These are phyloP conservation scores for Blastomyces parvus DNA, from an alignment of 2,329 filamentous ascomycete species.

Conservation along the genomic window DNA sequence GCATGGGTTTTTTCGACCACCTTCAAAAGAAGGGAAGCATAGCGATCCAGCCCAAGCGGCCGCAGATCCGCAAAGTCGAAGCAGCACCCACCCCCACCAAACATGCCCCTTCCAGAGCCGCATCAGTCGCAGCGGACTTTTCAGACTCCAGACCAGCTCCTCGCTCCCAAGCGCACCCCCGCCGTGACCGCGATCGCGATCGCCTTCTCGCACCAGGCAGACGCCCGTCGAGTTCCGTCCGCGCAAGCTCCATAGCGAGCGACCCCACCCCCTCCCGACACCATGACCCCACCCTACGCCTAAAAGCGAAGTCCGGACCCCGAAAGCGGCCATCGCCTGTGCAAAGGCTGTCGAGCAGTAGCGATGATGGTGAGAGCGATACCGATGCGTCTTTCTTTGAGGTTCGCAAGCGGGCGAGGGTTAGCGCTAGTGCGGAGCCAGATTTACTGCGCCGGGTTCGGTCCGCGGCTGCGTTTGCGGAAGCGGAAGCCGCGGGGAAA, in stretches of 20 bases:
- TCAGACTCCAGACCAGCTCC: conserved; percentile 12
- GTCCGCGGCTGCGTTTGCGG: conserved; percentile 38
- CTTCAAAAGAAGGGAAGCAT: conserved; percentile 37
- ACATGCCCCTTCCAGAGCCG: conserved; percentile 21
- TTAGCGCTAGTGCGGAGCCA: conserved; percentile 34
- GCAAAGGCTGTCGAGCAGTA: conserved; percentile 32
- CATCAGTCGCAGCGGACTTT: conserved; percentile 22
- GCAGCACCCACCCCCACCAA: conserved; percentile 16
- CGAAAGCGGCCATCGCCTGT: conserved; percentile 34
- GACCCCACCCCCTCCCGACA: conserved; percentile 5
- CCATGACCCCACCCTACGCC: neutral
- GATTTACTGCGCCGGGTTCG: conserved; percentile 38
- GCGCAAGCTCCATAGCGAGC: neutral
- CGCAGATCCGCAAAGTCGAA: conserved; percentile 36
- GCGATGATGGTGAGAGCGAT: conserved; percentile 35
- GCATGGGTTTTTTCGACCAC: conserved; percentile 39
- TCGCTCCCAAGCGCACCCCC: neutral
- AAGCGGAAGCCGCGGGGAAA: conserved; percentile 30
- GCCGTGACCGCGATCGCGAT: conserved; percentile 2
- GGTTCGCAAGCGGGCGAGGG: conserved; percentile 35
- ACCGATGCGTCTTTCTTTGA: conserved; percentile 28
- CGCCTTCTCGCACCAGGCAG: neutral
- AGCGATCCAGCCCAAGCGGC: conserved; percentile 33
- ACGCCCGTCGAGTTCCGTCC: neutral
- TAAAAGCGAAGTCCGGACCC: conserved; percentile 16